A percentile compares a stretch with the other conserved stretches of the same genome.
phyloP scores from a whole-genome alignment of 176 grass and related monocot genomes.

The Zea luxurians region DNA sequence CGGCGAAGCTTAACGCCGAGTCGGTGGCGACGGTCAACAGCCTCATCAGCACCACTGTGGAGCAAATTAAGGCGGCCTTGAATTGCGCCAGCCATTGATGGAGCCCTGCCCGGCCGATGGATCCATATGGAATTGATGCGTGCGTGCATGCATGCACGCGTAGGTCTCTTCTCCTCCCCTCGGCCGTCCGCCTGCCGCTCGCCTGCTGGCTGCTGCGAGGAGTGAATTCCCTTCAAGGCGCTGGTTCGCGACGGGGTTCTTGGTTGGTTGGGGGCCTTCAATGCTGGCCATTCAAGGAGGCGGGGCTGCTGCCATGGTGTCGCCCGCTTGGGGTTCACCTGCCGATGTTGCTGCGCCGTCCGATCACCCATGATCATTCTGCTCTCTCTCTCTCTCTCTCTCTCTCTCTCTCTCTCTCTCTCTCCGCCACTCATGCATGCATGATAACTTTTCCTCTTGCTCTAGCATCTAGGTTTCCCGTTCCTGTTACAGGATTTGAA shows the following conservation, averaged over 20 bases:
- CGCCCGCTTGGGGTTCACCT: constrained; percentile 35
- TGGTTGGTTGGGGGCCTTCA: constrained; percentile 51
- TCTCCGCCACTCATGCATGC: not conserved
- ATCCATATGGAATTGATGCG: not conserved
- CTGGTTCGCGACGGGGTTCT: constrained; percentile 39
- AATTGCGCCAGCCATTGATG: constrained; percentile 59
- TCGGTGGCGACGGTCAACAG: constrained; percentile 72
- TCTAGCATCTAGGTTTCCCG: constrained; percentile 4
- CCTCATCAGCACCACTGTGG: constrained; percentile 68
- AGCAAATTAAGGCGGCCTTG: constrained; percentile 73
- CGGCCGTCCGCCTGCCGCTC: not conserved
- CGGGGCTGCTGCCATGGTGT: constrained; percentile 24
- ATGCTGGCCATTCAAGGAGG: constrained; percentile 45
- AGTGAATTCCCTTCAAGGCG: constrained; percentile 46
- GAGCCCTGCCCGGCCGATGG: not conserved
- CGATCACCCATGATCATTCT: constrained; percentile 7
- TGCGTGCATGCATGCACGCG: not conserved
- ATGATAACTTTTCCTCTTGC: not conserved
- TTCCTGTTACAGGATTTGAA: constrained; percentile 40
- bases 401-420: not conserved
- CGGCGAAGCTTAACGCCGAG: constrained; percentile 63
- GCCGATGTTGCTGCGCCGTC: constrained; percentile 36
- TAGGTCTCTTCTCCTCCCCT: constrained; percentile 4
- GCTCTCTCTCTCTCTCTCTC: not conserved
- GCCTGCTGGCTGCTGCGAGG: constrained; percentile 28